Evolutionary conservation across 2,329 filamentous ascomycete species (phyloP), one percentile per base, ranked within the genome.

Genomic region (Aspergillus aculeatinus): DNA sequence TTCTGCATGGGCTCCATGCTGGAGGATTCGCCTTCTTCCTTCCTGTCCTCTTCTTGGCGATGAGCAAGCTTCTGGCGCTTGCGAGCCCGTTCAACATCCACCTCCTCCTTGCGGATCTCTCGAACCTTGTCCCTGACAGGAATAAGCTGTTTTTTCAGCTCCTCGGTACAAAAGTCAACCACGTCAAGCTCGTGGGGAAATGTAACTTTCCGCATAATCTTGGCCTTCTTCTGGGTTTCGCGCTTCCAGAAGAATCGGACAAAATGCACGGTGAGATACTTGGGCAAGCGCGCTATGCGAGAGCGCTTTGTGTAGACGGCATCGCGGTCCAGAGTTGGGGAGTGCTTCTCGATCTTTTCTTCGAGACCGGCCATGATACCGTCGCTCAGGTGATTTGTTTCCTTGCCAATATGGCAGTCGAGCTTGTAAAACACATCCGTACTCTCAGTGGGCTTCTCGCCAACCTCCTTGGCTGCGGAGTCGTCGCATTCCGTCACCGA

Each of bases 181-280:
- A 91, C 87, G 71, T 99, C 95, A 35, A 99, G 82, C 77, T 99
- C 95, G 54, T 91, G 88, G 6, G 94, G 94, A 74, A 99, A 99
- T 0, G 92, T 94, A 59, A 99, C 95, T 79, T 98, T 99, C 74
- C 93, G 91, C 91, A 99, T 94, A 69, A 99, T 99, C 84, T 99
- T 99, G 67, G 94, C 93, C 83, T 99, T 99, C 82, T 98, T 98
- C 77, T 96, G 89, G 3, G 91, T 92, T 67, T 96, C 92, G 51
- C 89, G 87, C 73, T 96, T 94, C 95, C 95, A 99, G 81, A 94
- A 97, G 80, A 99, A 99, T 65, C 95, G 91, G 59, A 99, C 91
- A 75, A 99, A 96, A 77, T 99, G 95, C 4, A 99, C 91, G 0
- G 95, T 95, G 49, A 99, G 84, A 74, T 99, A 97, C 76, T 96